These are phyloP conservation scores for Ceratobasidium sp. DNA, from an alignment of 1,284 basidiomycete genomes.

Conservation along the genomic window DNA sequence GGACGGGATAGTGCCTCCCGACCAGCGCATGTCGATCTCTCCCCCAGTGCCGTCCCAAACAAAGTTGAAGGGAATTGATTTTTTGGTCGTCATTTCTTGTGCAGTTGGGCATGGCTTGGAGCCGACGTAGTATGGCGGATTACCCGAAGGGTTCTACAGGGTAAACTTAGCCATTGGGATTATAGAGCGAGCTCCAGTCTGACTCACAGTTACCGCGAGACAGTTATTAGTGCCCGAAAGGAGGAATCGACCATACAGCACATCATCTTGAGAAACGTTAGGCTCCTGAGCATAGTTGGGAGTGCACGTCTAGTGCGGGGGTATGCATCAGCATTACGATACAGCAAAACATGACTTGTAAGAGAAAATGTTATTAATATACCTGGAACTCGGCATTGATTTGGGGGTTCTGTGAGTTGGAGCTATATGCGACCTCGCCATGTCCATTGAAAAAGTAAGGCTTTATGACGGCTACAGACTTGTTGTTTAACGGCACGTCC, in stretches of 20 bases:
- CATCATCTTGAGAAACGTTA: background rate
- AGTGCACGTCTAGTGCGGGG: background rate
- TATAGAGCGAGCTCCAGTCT: background rate
- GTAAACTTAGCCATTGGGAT: background rate
- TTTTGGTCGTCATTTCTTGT: background rate
- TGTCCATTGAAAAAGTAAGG: background rate
- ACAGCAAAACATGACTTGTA: no score
- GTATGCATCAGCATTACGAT: no score
- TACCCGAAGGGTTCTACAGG: slow-evolving; percentile 2
- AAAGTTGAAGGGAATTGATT: slow-evolving; percentile 7
- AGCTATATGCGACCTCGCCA: background rate
- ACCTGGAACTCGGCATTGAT: slow-evolving; percentile 17
- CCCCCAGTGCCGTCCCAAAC: background rate
- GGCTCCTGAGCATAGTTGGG: slow-evolving; percentile 14
- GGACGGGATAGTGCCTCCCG: background rate
- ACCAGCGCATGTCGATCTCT: background rate
- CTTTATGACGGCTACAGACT: no score
- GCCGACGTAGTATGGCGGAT: background rate
- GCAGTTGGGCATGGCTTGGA: background rate
- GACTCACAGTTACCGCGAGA: slow-evolving; percentile 8
- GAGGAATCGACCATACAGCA: slow-evolving; percentile 1
- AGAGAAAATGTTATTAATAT: no score
- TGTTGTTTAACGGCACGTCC: background rate
- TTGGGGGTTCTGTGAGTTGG: background rate
- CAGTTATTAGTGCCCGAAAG: background rate